A percentile compares a stretch with the other conserved stretches of the same genome.
phyloP scores from a whole-genome alignment of 768 basidiomycete genomes.

The Lepiota brunneoincarnata region DNA sequence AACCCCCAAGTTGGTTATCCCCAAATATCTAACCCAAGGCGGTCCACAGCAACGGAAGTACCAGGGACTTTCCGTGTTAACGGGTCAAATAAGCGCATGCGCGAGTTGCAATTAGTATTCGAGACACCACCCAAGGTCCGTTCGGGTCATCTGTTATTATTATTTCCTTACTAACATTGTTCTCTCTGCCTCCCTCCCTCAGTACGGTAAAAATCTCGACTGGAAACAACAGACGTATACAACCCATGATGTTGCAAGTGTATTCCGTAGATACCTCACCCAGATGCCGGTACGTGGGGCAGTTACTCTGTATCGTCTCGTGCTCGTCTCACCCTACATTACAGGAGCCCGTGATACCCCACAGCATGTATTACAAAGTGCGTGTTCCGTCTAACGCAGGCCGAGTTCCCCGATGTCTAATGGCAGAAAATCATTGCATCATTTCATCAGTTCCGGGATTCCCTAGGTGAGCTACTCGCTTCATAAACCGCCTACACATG shows the following conservation, averaged over 20 bases:
- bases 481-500: conserved; percentile 2
- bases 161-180: conserved; percentile 1
- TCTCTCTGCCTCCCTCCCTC: conserved; percentile 7
- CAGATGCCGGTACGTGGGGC: conserved; percentile 83
- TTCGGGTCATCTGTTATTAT: conserved; percentile 10
- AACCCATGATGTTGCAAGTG: conserved; percentile 96
- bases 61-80: conserved; percentile 94
- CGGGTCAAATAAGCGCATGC: conserved; percentile 94
- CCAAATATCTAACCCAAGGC: conserved; percentile 3
- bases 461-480: conserved; percentile 50
- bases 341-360: conserved; percentile 94
- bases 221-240: conserved; percentile 87
- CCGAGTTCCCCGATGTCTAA: conserved; percentile 7
- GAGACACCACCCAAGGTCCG: conserved; percentile 83
- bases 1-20: background rate
- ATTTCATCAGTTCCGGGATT: conserved; percentile 67
- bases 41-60: conserved; percentile 73
- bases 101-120: conserved; percentile 88
- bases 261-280: conserved; percentile 93
- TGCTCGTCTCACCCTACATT: conserved; percentile 1
- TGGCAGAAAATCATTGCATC: conserved; percentile 9
- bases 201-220: conserved; percentile 94
- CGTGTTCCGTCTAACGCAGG: conserved; percentile 30
- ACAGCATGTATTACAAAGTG: conserved; percentile 84
- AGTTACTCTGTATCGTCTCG: conserved; percentile 6